These are phyloP conservation scores for Penicillium robsamsonii DNA, from an alignment of 495 filamentous ascomycete species.

Conservation along the genomic window DNA sequence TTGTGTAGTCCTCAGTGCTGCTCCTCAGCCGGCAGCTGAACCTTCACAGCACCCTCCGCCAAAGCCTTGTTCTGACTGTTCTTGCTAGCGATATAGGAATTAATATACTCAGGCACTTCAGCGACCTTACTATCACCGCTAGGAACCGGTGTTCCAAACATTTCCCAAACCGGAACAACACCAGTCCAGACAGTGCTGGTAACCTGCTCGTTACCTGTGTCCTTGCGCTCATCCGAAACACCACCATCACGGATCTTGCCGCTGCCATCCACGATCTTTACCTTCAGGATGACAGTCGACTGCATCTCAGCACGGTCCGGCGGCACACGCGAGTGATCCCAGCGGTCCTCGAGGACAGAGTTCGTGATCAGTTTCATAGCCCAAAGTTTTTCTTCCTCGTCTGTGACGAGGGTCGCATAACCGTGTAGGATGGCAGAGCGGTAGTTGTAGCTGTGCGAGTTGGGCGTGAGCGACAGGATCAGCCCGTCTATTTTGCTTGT, in stretches of 20 bases:
- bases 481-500: conserved; percentile 72
- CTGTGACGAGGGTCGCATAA: conserved; percentile 64
- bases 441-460: conserved; percentile 85
- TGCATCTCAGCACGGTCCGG: conserved; percentile 74
- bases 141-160: conserved; percentile 66
- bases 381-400: conserved; percentile 70
- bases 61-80: conserved; percentile 53
- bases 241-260: conserved; percentile 73
- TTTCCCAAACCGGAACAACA: conserved; percentile 72
- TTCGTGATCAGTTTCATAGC: conserved; percentile 84
- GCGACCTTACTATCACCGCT: conserved; percentile 57
- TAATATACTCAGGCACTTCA: conserved; percentile 64
- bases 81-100: conserved; percentile 50
- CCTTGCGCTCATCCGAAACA: conserved; percentile 69
- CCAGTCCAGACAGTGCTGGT: conserved; percentile 70
- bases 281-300: conserved; percentile 70
- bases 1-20: conserved; percentile 25
- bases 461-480: conserved; percentile 73
- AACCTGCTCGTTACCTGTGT: conserved; percentile 61
- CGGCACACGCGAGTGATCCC: conserved; percentile 66
- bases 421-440: conserved; percentile 80
- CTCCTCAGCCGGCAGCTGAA: conserved; percentile 38
- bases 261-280: conserved; percentile 67
- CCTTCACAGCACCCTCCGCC: conserved; percentile 48
- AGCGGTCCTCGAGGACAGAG: conserved; percentile 64